phyloP scores from a whole-genome alignment of 148 eudicot species.

The Pouteria glomerata region DNA sequence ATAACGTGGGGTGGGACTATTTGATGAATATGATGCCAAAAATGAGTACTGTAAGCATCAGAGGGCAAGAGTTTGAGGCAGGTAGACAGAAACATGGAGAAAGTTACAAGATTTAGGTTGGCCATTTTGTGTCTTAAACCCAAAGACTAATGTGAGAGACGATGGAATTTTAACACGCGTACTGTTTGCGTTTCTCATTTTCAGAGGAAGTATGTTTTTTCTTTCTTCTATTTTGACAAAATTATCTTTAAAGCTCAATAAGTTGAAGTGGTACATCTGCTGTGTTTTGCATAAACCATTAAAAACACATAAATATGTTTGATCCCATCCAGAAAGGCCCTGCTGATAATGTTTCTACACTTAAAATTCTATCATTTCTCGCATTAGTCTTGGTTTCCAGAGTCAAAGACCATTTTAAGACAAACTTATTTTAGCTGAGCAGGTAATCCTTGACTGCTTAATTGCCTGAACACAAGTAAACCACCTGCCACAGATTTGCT shows the following conservation, averaged over 20 bases:
- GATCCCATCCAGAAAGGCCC: no score
- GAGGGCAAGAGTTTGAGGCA: constrained; percentile 20
- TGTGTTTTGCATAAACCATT: no score
- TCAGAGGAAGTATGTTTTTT: neutral
- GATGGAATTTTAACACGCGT: constrained; percentile 28
- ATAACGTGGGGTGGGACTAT: neutral
- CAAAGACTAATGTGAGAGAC: constrained; percentile 22
- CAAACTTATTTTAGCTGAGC: neutral
- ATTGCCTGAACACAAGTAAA: neutral
- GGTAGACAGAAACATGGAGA: constrained; percentile 38
- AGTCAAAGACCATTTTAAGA: neutral
- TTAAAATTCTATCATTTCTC: neutral
- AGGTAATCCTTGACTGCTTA: neutral
- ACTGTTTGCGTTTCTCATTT: constrained; percentile 14
- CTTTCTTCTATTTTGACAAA: no score
- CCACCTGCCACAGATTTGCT: neutral
- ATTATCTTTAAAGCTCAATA: no score
- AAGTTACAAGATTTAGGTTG: constrained; percentile 39
- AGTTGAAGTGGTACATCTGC: no score
- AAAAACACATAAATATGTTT: no score
- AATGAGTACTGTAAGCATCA: constrained; percentile 10
- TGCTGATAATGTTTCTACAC: no score
- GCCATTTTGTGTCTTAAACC: constrained; percentile 19
- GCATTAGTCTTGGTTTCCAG: neutral
- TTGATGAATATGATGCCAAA: no score